Evolutionary conservation across 495 filamentous ascomycete species (phyloP), one percentile per base, ranked within the genome.

Genomic region (Penicillium flavigenum): DNA sequence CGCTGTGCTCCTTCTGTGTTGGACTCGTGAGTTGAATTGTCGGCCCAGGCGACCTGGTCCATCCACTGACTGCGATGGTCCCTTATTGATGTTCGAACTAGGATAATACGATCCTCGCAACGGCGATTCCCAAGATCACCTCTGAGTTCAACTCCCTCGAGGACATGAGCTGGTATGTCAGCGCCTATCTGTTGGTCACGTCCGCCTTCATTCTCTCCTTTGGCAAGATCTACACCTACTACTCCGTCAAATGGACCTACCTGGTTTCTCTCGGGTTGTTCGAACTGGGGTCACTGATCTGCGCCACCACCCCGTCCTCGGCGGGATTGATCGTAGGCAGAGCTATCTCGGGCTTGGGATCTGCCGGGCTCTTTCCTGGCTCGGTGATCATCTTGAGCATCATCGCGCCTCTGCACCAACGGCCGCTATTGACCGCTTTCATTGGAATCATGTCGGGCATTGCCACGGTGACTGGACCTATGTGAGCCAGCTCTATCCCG

Each of bases 151-250:
- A 88, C 22, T 83, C 87, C 20, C 69, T 93, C 0, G 76, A 79
- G 32, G 89, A 92, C 62, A 81, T 94, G 0, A 88, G 87, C 44
- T 92, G 90, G 90, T 92, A 92, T 54, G 89, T 84, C 27, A 82
- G 80, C 57, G 76, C 77, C 5, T 82, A 82, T 64, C 79, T 96
- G 29, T 81, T 95, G 61, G 90, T 87, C 12, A 86, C 84, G 0
- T 88, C 82, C 63, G 74, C 86, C 3, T 81, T 92, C 20, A 87
- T 89, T 52, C 79, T 91, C 6, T 66, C 88, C n/a, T 90, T 88
- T 61, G 90, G 90, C 61, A 86, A 87, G 59, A 68, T 92, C 29
- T 93, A 93, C 75, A 86, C 84, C 5, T 90, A 89, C 77, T 91
- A 87, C 70, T 81, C 81, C 47, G 82, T 86, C 57, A 92, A 92